Conservation (phyloP, 1,284 basidiomycete species). For the Ganoderma meredithae region DNA sequence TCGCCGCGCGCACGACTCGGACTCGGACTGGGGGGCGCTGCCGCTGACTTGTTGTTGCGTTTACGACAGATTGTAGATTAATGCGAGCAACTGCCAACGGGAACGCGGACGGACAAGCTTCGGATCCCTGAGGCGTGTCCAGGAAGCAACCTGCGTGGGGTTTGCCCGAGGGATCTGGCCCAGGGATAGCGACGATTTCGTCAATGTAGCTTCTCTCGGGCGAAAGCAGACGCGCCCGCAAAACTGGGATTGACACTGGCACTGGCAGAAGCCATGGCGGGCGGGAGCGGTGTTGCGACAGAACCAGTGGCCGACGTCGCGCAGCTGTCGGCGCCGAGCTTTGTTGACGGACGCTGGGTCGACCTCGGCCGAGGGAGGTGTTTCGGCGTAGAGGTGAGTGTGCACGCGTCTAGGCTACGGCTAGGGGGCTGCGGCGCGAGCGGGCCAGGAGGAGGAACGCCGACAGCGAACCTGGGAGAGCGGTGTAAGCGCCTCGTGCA, state of each 20-base stretch:
- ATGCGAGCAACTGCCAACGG: slow-evolving; percentile 17
- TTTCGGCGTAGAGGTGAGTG: neutral
- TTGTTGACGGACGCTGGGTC: slow-evolving; percentile 10
- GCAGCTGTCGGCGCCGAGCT: slow-evolving; percentile 8
- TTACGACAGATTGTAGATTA: slow-evolving; percentile 15
- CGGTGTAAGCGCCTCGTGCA: slow-evolving; percentile 14
- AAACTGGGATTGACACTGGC: slow-evolving; percentile 13
- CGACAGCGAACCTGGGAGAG: slow-evolving; percentile 6
- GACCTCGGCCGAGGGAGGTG: neutral
- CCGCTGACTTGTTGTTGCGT: slow-evolving; percentile 5
- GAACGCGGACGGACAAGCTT: slow-evolving; percentile 20
- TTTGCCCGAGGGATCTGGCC: slow-evolving; percentile 27
- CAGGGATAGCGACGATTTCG: slow-evolving; percentile 1
- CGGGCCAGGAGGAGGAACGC: neutral
- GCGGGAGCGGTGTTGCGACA: slow-evolving; percentile 5
- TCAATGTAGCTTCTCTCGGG: slow-evolving; percentile 10
- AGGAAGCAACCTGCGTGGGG: slow-evolving; percentile 15
- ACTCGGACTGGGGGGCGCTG: neutral
- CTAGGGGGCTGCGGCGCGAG: slow-evolving; percentile 9
- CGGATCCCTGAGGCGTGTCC: slow-evolving; percentile 16
- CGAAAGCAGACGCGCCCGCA: slow-evolving; percentile 7
- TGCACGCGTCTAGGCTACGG: slow-evolving; percentile 6
- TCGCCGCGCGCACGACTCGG: neutral
- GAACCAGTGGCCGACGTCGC: neutral
- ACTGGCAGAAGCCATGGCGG: neutral